phyloP scores from a whole-genome alignment of 2,329 filamentous ascomycete species.

The Pleurostoma richardsiae region DNA sequence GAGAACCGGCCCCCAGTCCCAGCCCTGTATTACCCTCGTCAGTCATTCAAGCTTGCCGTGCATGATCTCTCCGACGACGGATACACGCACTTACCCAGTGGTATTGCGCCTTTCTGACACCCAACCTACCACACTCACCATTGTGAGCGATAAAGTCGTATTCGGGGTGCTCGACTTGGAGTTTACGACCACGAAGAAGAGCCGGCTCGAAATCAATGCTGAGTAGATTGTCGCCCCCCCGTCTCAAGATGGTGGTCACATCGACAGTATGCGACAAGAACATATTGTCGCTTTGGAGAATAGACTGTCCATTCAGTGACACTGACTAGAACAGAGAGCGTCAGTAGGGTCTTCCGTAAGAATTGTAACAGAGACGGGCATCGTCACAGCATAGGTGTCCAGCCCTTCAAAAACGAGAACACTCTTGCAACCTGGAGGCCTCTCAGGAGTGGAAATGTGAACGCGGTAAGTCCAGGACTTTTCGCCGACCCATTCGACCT shows the following conservation, averaged over 20 bases:
- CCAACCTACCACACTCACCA: constrained; percentile 37
- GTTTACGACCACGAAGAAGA: constrained; percentile 10
- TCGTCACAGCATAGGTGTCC: constrained; percentile 52
- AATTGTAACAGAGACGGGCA: too few relatives aligned
- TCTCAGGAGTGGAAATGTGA: constrained; percentile 14
- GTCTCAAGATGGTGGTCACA: constrained; percentile 35
- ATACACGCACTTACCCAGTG: constrained; percentile 35
- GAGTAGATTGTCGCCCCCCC: constrained; percentile 33
- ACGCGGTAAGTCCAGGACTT: constrained; percentile 55
- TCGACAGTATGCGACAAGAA: constrained; percentile 53
- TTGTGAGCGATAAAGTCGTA: constrained; percentile 43
- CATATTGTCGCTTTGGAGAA: constrained; percentile 59
- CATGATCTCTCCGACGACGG: too few relatives aligned
- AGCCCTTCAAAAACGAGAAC: constrained; percentile 59
- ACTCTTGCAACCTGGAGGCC: constrained; percentile 14
- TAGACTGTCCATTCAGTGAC: constrained; percentile 44
- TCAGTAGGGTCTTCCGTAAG: too few relatives aligned
- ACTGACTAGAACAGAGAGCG: constrained; percentile 21
- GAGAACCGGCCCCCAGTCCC: constrained; percentile 65
- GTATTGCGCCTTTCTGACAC: constrained; percentile 63
- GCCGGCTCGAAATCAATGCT: constrained; percentile 55
- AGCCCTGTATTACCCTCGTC: constrained; percentile 35
- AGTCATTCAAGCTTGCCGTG: too few relatives aligned
- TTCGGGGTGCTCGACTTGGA: constrained; percentile 12
- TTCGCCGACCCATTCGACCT: constrained; percentile 57